These are phyloP conservation scores for Cyanidium caldarium DNA, from an alignment of 23 red algal genomes.

Conservation along the genomic window DNA sequence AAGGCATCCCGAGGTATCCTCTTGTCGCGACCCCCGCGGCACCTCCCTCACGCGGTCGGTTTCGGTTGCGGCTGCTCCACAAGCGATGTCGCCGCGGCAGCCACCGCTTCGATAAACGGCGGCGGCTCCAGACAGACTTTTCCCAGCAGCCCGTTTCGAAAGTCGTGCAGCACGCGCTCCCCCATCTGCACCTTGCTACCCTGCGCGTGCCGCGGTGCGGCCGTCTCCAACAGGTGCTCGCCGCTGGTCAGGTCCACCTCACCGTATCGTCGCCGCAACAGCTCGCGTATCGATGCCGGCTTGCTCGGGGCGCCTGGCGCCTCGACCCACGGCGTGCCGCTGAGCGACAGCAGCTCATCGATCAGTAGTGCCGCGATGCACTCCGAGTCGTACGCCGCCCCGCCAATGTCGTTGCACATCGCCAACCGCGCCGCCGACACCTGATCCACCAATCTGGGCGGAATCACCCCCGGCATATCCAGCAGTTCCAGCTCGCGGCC, in stretches of 20 bases:
- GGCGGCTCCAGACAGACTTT: constrained; percentile 9
- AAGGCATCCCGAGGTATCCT: too few relatives aligned
- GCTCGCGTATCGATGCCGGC: not conserved
- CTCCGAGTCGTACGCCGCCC: constrained; percentile 77
- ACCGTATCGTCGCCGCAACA: not conserved
- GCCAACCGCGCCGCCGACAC: constrained; percentile 47
- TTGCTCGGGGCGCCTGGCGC: too few relatives aligned
- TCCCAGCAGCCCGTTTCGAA: constrained; percentile 3
- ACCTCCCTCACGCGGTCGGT: too few relatives aligned
- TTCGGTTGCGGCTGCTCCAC: too few relatives aligned
- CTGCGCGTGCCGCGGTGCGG: not conserved
- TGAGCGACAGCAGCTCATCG: not conserved
- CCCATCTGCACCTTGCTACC: not conserved
- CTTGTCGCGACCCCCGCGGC: too few relatives aligned
- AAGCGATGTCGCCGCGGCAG: too few relatives aligned
- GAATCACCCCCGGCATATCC: constrained; percentile 93
- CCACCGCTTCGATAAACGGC: too few relatives aligned
- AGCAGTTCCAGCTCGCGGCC: constrained; percentile 69
- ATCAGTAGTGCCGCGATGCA: constrained; percentile 26
- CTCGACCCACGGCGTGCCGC: not conserved
- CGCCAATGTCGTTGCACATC: constrained; percentile 90
- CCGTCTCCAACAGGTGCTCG: not conserved
- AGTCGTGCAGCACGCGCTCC: constrained; percentile 2
- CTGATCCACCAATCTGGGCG: constrained; percentile 62
- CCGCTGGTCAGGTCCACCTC: not conserved